Conservation (phyloP, 306 rosid genomes). For the Pyrus communis region DNA sequence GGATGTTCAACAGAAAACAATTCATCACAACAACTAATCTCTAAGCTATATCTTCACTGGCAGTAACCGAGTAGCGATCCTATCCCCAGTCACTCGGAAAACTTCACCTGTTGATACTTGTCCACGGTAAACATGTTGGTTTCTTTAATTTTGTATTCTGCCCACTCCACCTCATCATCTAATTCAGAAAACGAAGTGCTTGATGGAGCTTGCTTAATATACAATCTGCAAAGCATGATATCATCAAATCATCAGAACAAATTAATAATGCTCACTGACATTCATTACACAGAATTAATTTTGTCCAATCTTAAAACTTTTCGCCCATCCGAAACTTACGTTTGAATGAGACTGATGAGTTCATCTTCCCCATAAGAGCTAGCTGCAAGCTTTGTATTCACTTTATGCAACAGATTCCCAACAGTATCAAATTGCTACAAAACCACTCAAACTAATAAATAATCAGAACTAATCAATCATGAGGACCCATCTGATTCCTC, state of each 20-base stretch:
- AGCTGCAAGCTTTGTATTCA: conserved; percentile 71
- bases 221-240: conserved; percentile 42
- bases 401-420: conserved; percentile 69
- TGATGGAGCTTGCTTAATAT: conserved; percentile 69
- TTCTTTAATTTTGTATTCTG: conserved; percentile 91
- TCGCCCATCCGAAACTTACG: conserved; percentile 37
- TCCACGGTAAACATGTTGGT: conserved; percentile 89
- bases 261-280: not conserved
- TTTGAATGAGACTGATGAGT: conserved; percentile 88
- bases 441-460: not conserved
- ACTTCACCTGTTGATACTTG: conserved; percentile 91
- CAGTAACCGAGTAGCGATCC: not conserved
- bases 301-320: not conserved
- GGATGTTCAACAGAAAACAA: conserved; percentile 53
- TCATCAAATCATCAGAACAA: conserved; percentile 1
- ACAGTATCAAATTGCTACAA: conserved; percentile 75
- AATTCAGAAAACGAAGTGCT: conserved; percentile 48
- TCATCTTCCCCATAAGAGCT: conserved; percentile 94
- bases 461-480: not conserved
- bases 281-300: not conserved
- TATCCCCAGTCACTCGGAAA: conserved; percentile 3
- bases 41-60: not conserved
- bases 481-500: not conserved
- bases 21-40: conserved; percentile 19
- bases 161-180: conserved; percentile 61